A percentile compares a stretch with the other conserved stretches of the same genome.
phyloP scores from a whole-genome alignment of 768 basidiomycete genomes.

The Chalciporus chontae region DNA sequence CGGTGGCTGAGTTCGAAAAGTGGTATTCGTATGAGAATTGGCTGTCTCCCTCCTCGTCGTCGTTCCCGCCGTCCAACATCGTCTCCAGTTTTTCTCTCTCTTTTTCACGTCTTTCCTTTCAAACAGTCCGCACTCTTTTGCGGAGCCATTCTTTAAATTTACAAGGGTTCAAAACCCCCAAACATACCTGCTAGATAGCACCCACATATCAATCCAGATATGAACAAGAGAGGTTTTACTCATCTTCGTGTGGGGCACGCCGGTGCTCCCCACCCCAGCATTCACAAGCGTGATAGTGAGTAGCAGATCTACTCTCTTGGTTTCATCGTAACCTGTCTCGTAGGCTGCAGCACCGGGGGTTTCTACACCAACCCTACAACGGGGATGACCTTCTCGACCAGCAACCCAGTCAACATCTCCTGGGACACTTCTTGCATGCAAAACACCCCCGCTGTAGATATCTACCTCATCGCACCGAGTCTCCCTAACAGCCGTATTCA shows the following conservation, averaged over 20 bases:
- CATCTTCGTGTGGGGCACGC: slow-evolving; percentile 25
- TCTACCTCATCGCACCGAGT: slow-evolving; percentile 60
- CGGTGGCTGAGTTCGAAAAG: slow-evolving; percentile 25
- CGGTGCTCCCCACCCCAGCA: slow-evolving; percentile 12
- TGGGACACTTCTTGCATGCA: slow-evolving; percentile 65
- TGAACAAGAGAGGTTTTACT: slow-evolving; percentile 29
- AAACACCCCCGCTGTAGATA: slow-evolving; percentile 49
- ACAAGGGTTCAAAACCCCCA: slow-evolving; percentile 3
- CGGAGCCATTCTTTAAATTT: slow-evolving; percentile 28
- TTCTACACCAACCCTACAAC: slow-evolving; percentile 58
- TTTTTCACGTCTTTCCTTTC: slow-evolving; percentile 19
- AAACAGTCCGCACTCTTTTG: slow-evolving; percentile 20
- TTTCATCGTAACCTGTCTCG: neutral
- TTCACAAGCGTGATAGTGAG: slow-evolving; percentile 27
- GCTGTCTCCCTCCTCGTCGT: slow-evolving; percentile 7
- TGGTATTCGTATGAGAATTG: neutral
- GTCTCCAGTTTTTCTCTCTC: slow-evolving; percentile 10
- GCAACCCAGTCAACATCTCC: slow-evolving; percentile 49
- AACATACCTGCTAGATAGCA: slow-evolving; percentile 2
- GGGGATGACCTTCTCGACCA: slow-evolving; percentile 43
- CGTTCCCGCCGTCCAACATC: slow-evolving; percentile 3
- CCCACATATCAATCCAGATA: slow-evolving; percentile 11
- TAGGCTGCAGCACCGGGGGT: slow-evolving; percentile 54
- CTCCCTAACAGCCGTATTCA: slow-evolving; percentile 45
- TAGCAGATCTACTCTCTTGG: neutral